phyloP scores from a whole-genome alignment of 805 yeast genomes.

The Candida caryicola region DNA sequence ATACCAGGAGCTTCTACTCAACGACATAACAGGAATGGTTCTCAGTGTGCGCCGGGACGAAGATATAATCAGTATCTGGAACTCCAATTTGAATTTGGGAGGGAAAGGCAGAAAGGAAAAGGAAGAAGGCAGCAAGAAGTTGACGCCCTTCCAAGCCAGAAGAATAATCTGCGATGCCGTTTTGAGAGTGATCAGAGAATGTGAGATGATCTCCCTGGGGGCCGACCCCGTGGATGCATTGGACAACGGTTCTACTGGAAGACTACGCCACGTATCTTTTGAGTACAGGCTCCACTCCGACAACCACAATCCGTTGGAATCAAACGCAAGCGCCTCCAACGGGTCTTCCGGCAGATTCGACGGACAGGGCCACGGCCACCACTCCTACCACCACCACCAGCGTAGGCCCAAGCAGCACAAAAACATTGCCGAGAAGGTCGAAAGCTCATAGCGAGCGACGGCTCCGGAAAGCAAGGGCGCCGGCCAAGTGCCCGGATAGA shows the following conservation, averaged over 20 bases:
- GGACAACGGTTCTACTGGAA: conserved; percentile 36
- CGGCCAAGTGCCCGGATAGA: too few relatives aligned
- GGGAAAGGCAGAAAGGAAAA: conserved; percentile 20
- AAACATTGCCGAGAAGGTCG: conserved; percentile 1
- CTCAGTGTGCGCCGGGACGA: conserved; percentile 59
- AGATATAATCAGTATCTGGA: conserved; percentile 62
- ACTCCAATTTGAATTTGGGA: conserved; percentile 43
- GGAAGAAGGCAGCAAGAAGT: conserved; percentile 24
- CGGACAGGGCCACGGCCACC: conserved; percentile 6
- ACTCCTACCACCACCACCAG: conserved; percentile 6
- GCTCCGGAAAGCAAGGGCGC: too few relatives aligned
- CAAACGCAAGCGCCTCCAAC: not conserved
- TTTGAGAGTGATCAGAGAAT: conserved; percentile 45
- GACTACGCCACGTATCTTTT: conserved; percentile 45
- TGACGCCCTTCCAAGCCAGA: conserved; percentile 44
- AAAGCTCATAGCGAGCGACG: not conserved
- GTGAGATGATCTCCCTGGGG: conserved; percentile 42
- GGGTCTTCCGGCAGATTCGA: conserved; percentile 3
- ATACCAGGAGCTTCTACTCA: conserved; percentile 36
- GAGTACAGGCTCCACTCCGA: conserved; percentile 49
- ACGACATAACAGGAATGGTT: conserved; percentile 59
- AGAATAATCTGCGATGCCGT: conserved; percentile 47
- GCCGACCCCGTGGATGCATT: conserved; percentile 29
- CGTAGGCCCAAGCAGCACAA: conserved; percentile 7
- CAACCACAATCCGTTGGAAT: conserved; percentile 14